A percentile compares a stretch with the other conserved stretches of the same genome.
These are phyloP conservation scores for Endoconidiophora polonica DNA, from an alignment of 2,329 filamentous ascomycete genomes.

Conservation along the genomic window DNA sequence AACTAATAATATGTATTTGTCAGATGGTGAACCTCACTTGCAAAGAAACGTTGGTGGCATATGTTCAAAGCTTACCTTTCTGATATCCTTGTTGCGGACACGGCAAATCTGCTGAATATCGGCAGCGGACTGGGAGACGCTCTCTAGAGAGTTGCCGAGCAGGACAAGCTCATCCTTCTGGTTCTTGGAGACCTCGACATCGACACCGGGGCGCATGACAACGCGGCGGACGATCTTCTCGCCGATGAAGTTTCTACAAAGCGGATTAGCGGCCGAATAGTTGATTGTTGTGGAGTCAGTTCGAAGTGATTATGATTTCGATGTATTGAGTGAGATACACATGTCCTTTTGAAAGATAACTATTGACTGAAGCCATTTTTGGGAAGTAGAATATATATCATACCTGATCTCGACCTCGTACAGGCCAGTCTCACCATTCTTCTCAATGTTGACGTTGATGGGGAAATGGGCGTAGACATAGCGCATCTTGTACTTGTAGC, in stretches of 20 bases:
- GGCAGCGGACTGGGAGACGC: slow-evolving; percentile 92
- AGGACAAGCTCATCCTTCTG: slow-evolving; percentile 97
- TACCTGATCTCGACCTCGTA: slow-evolving; percentile 96
- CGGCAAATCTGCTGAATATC: slow-evolving; percentile 99
- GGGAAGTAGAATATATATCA: slow-evolving; percentile 18
- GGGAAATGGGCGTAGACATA: slow-evolving; percentile 99
- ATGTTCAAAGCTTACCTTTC: slow-evolving; percentile 50
- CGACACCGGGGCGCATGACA: slow-evolving; percentile 75
- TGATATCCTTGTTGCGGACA: slow-evolving; percentile 99
- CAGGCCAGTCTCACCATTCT: slow-evolving; percentile 79
- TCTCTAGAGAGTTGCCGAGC: slow-evolving; percentile 86
- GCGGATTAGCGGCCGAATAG: slow-evolving; percentile 19
- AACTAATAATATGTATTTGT: slow-evolving; percentile 40
- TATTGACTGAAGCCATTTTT: neutral
- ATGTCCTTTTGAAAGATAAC: neutral
- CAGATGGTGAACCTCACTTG: neutral
- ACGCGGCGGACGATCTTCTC: slow-evolving; percentile 98
- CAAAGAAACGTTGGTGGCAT: neutral
- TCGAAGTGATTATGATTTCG: neutral
- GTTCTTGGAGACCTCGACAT: slow-evolving; percentile 75
- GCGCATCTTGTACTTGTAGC: slow-evolving; percentile 99
- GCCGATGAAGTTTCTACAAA: slow-evolving; percentile 77
- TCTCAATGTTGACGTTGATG: slow-evolving; percentile 99
- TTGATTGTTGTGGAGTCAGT: slow-evolving; percentile 11
- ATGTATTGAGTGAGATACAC: neutral